phyloP scores from a whole-genome alignment of 495 filamentous ascomycete genomes.

The Tuber melanosporum region DNA sequence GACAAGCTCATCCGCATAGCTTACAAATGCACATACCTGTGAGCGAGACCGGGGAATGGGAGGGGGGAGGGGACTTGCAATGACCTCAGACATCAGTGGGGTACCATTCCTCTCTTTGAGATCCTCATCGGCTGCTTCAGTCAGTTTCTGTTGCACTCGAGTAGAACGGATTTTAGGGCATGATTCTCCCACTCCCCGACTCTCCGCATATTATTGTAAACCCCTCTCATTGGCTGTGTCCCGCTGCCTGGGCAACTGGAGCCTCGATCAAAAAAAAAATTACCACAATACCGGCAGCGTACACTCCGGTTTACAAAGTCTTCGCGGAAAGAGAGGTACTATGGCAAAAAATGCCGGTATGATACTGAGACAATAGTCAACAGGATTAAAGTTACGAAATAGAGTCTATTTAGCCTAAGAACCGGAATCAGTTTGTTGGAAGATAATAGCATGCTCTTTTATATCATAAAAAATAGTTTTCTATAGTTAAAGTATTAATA shows the following conservation, averaged over 20 bases:
- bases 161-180: neutral
- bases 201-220: neutral
- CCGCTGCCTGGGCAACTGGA: neutral
- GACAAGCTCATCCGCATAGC: constrained; percentile 6
- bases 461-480: no score
- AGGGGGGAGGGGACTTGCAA: neutral
- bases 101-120: neutral
- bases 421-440: no score
- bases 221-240: neutral
- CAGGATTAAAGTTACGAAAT: no score
- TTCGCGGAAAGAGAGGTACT: no score
- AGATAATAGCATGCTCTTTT: no score
- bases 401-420: no score
- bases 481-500: no score
- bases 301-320: no score
- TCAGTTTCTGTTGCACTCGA: neutral
- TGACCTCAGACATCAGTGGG: neutral
- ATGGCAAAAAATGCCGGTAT: no score
- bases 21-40: constrained; percentile 25
- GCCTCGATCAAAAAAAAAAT: neutral
- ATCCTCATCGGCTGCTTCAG: neutral
- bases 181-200: neutral
- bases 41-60: neutral
- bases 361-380: no score
- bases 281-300: neutral